A percentile compares a stretch with the other conserved stretches of the same genome.
phyloP scores from a whole-genome alignment of 768 basidiomycete species.

The Hericium alpestre region DNA sequence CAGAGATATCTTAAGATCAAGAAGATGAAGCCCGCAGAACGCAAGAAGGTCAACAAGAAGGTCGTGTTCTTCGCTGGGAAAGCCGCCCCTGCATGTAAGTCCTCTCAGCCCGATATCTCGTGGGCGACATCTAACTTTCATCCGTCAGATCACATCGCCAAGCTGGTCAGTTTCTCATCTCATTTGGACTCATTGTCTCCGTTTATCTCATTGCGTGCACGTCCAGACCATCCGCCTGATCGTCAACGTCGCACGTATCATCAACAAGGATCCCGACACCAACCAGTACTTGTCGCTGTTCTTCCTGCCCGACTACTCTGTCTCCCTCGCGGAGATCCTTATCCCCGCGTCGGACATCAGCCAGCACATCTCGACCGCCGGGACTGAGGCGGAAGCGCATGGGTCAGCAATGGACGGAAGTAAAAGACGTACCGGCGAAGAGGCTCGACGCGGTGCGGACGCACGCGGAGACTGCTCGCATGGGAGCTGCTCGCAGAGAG shows the following conservation, averaged over 20 bases:
- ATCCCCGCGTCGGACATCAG: slow-evolving; percentile 91
- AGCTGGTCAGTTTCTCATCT: slow-evolving; percentile 41
- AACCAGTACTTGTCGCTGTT: slow-evolving; percentile 78
- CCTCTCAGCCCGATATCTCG: not conserved
- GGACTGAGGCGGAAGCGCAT: slow-evolving; percentile 89
- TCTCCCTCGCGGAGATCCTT: slow-evolving; percentile 71
- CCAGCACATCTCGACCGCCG: slow-evolving; percentile 96
- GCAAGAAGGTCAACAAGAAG: slow-evolving; percentile 72
- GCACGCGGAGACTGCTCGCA: too few species aligned
- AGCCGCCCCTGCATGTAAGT: slow-evolving; percentile 84
- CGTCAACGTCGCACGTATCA: slow-evolving; percentile 73
- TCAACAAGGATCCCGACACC: slow-evolving; percentile 81
- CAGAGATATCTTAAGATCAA: slow-evolving; percentile 80
- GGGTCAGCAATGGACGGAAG: too few species aligned
- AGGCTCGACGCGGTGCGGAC: too few species aligned
- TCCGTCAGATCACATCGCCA: slow-evolving; percentile 73
- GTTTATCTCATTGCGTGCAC: slow-evolving; percentile 1
- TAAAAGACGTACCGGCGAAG: too few species aligned
- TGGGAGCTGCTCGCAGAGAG: too few species aligned
- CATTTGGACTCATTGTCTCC: not conserved
- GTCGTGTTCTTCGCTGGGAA: slow-evolving; percentile 98
- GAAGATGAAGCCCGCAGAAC: slow-evolving; percentile 62
- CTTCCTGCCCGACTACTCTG: slow-evolving; percentile 95
- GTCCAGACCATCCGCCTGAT: slow-evolving; percentile 81
- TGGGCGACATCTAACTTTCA: slow-evolving; percentile 6